phyloP scores from a whole-genome alignment of 2,329 filamentous ascomycete genomes.

The Sclerotinia glacialis region DNA sequence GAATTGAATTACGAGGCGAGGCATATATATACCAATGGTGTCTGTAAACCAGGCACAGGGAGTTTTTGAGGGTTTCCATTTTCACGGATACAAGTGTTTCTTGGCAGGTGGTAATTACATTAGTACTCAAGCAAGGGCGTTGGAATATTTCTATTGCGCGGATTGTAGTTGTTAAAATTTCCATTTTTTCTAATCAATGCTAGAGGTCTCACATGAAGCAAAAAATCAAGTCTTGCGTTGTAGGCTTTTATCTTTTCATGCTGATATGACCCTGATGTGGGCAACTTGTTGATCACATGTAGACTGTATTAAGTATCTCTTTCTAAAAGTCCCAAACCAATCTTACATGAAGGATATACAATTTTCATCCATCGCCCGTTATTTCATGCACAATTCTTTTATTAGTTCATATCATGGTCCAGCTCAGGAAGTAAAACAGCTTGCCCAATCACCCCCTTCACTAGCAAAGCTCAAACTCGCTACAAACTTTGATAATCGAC shows the following conservation, averaged over 20 bases:
- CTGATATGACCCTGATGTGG: background rate
- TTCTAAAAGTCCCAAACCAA: background rate
- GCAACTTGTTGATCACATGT: background rate
- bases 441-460: conserved; percentile 68
- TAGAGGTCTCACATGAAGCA: conserved; percentile 3
- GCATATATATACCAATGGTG: conserved; percentile 28
- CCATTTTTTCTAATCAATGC: background rate
- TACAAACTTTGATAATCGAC: conserved; percentile 67
- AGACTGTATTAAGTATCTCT: background rate
- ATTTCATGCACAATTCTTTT: background rate
- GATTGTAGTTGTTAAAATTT: background rate
- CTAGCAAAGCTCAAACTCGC: conserved; percentile 72
- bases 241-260: too few relatives aligned
- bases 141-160: conserved; percentile 10
- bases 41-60: conserved; percentile 13
- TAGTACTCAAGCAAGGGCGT: conserved; percentile 15
- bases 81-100: conserved; percentile 23
- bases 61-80: conserved; percentile 21
- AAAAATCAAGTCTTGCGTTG: background rate
- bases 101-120: conserved; percentile 7
- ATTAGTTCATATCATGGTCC: background rate
- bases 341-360: background rate
- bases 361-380: background rate
- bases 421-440: conserved; percentile 50
- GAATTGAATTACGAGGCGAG: conserved; percentile 21